Conservation (phyloP, 768 basidiomycete species). For the Rhizopogon vesiculosus region DNA sequence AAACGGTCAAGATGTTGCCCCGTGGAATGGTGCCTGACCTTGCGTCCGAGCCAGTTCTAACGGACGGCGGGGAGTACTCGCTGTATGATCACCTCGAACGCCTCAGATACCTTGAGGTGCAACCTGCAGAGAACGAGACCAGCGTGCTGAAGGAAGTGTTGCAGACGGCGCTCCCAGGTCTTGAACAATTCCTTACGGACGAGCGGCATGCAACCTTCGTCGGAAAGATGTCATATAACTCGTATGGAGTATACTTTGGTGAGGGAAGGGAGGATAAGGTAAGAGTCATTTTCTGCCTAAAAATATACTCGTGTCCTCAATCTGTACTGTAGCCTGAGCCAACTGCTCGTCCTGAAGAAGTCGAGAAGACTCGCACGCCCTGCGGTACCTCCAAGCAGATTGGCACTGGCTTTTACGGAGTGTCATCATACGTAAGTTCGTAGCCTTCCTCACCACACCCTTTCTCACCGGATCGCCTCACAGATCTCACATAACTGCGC, state of each 20-base stretch:
- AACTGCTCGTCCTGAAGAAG: conserved; percentile 57
- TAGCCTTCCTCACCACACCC: background rate
- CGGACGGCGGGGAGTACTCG: conserved; percentile 50
- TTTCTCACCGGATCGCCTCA: background rate
- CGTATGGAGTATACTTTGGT: conserved; percentile 65
- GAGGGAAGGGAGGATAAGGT: conserved; percentile 73
- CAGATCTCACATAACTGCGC: conserved; percentile 70
- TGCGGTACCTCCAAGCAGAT: conserved; percentile 72
- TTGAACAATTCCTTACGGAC: conserved; percentile 66
- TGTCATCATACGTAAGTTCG: conserved; percentile 64
- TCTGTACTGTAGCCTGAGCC: conserved; percentile 41
- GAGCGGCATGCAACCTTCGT: conserved; percentile 56
- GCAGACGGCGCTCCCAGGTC: conserved; percentile 57
- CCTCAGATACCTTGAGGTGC: conserved; percentile 60
- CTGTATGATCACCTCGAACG: conserved; percentile 78
- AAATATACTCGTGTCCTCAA: background rate
- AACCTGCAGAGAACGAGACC: conserved; percentile 43
- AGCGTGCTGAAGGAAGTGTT: conserved; percentile 51
- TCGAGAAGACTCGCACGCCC: conserved; percentile 73
- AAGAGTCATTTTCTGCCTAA: conserved; percentile 7
- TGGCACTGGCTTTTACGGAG: conserved; percentile 68
- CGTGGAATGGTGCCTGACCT: conserved; percentile 14
- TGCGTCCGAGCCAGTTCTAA: conserved; percentile 18
- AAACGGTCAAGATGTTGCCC: conserved; percentile 52
- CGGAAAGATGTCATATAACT: conserved; percentile 75